Evolutionary conservation across 2,329 filamentous ascomycete species (phyloP).

Genomic region (Fusarium foetens): DNA sequence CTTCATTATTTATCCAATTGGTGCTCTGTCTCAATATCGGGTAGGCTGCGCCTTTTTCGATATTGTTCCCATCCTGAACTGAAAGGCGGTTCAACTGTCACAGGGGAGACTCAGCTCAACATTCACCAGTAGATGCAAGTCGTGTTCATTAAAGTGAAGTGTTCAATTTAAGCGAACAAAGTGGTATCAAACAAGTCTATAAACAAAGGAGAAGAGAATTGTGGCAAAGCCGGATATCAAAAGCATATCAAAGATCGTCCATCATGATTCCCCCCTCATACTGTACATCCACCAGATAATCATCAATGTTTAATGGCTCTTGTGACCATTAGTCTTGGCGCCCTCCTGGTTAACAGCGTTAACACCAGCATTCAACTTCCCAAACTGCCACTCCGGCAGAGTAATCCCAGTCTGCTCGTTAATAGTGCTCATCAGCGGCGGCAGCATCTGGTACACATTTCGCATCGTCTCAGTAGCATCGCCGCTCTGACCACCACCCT

Average conservation of each 20-base stretch:
- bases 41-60: too few species aligned
- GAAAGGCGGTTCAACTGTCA: too few species aligned
- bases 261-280: neutral
- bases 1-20: too few species aligned
- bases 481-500: conserved; percentile 52
- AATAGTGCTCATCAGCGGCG: conserved; percentile 84
- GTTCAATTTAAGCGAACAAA: neutral
- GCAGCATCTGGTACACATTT: conserved; percentile 86
- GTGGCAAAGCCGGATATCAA: conserved; percentile 13
- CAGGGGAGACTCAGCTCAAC: too few species aligned
- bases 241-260: neutral
- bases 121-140: too few species aligned
- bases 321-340: conserved; percentile 39
- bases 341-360: conserved; percentile 46
- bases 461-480: conserved; percentile 71
- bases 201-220: conserved; percentile 1
- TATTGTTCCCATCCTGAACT: too few species aligned
- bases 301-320: conserved; percentile 7
- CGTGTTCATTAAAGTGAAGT: too few species aligned
- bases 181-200: conserved; percentile 32
- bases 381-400: conserved; percentile 80
- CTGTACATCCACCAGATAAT: neutral
- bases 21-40: too few species aligned
- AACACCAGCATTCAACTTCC: conserved; percentile 53
- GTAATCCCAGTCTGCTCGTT: conserved; percentile 88